Evolutionary conservation across 192 early-diverging fungal genomes (phyloP), one percentile per base, ranked within the genome.

Genomic region (Dispira simplex): DNA sequence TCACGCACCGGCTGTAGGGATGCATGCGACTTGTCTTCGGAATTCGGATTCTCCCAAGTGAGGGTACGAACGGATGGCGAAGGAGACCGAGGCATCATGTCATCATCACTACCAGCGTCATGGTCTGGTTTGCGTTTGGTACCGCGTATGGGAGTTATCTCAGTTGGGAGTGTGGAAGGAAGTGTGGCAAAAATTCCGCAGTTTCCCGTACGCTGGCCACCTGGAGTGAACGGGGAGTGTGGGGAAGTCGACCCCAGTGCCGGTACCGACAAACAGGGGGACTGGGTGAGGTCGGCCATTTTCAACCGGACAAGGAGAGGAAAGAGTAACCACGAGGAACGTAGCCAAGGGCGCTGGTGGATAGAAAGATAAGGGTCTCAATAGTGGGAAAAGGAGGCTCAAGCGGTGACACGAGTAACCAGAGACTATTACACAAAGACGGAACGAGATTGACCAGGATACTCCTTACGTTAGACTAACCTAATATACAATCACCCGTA

Each of bases 121-220:
- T 68, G 68, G 68, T 68, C 68, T 16, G 70, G 69, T 60, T 77
- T 77, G 45, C 75, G 53, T 63, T 77, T 77, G 60, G 68, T 67
- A 11, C 65, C 58, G 46, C 71, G 68, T 53, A 51, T 21, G 8
- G 46, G 26, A 26, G 14, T 10, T 14, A 60, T 18, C 28, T 44
- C 26, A 60, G 21, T 18, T 28, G 58, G 14, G 28, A 47, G 11
- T 18, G 46, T 28, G 8, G 56, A 11, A n/a, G 23, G 8, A 44
- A 27, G 39, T 16, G 27, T 18, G 58, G 58, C 58, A 2, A 60
- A 60, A 18, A 44, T 44, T 1, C 58, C 58, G 21, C 58, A 60
- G 43, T 60, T 60, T 16, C 32, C 43, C 21, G 44, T 6, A 26
- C 54, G 21, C 4, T 20, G 48, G 9, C 48, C 48, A 23, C 18